Conservation (phyloP, 2,329 filamentous ascomycete species). For the Hypoxylon sp. region DNA sequence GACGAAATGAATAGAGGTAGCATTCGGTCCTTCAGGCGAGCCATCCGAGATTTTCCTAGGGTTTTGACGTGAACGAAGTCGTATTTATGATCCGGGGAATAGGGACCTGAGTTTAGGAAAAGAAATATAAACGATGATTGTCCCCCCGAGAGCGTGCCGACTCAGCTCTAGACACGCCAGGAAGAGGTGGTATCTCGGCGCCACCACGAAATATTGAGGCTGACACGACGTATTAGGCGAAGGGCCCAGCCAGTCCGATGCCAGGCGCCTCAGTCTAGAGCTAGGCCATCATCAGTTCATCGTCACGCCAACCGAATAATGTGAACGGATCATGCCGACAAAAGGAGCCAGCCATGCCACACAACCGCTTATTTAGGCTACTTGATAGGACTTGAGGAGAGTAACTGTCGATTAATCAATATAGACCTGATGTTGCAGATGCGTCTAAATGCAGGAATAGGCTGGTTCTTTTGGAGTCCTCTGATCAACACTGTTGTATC, state of each 20-base stretch:
- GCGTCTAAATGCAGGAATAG: not conserved
- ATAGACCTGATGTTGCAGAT: not conserved
- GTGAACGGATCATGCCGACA: not conserved
- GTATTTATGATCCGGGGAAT: not conserved
- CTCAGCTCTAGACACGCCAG: not conserved
- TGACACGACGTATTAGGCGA: constrained; percentile 1
- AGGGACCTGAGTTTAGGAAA: not conserved
- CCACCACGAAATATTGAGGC: not conserved
- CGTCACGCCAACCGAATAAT: not conserved
- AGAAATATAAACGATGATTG: not conserved
- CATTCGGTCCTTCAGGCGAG: not conserved
- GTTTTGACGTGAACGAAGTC: not conserved
- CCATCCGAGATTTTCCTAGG: not conserved
- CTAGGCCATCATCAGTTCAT: not conserved
- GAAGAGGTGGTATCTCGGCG: not conserved
- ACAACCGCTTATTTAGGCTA: not conserved
- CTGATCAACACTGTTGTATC: not conserved
- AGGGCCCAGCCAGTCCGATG: not conserved
- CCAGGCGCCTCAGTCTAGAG: not conserved
- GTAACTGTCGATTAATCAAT: not conserved
- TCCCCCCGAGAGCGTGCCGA: not conserved
- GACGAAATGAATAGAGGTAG: not conserved
- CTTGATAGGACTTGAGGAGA: not conserved
- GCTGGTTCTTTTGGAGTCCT: not conserved
- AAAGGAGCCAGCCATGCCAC: not conserved